phyloP scores from a whole-genome alignment of 805 yeast species.

The Myxozyma udenii region DNA sequence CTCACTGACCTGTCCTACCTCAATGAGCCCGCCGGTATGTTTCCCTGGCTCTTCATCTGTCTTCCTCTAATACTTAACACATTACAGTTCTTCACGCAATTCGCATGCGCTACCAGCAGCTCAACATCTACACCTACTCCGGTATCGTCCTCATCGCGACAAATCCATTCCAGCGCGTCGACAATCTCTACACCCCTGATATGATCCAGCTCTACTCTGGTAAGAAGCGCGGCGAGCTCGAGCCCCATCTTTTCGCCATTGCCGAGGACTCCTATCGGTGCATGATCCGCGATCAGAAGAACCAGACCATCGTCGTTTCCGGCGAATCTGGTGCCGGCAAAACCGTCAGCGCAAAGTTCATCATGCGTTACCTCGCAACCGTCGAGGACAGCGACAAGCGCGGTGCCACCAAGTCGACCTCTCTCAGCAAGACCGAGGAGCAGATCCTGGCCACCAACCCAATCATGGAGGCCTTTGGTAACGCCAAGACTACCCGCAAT shows the following conservation, averaged over 20 bases:
- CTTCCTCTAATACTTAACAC: neutral
- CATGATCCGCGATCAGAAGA: constrained; percentile 78
- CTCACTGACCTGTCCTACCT: constrained; percentile 85
- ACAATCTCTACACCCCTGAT: constrained; percentile 84
- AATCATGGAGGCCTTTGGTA: constrained; percentile 96
- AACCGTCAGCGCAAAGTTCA: constrained; percentile 93
- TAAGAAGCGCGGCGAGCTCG: constrained; percentile 87
- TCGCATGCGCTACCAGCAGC: constrained; percentile 79
- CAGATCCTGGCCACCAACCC: constrained; percentile 96
- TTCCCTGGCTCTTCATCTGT: neutral
- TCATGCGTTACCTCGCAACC: constrained; percentile 95
- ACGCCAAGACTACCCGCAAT: constrained; percentile 95
- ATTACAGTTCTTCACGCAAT: constrained; percentile 77
- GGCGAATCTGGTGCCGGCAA: constrained; percentile 99
- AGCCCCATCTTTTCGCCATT: constrained; percentile 94
- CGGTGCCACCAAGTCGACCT: constrained; percentile 42
- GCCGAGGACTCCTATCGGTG: constrained; percentile 93
- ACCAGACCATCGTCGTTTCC: constrained; percentile 93
- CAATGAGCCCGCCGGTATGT: constrained; percentile 75
- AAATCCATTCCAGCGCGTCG: constrained; percentile 91
- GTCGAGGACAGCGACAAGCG: constrained; percentile 58
- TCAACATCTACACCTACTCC: constrained; percentile 90
- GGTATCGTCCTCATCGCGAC: constrained; percentile 96
- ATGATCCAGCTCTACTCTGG: constrained; percentile 94
- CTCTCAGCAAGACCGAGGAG: constrained; percentile 87